Evolutionary conservation across 768 basidiomycete genomes (phyloP), one percentile per base, ranked within the genome.

Genomic region (Lentinula guzmanii): DNA sequence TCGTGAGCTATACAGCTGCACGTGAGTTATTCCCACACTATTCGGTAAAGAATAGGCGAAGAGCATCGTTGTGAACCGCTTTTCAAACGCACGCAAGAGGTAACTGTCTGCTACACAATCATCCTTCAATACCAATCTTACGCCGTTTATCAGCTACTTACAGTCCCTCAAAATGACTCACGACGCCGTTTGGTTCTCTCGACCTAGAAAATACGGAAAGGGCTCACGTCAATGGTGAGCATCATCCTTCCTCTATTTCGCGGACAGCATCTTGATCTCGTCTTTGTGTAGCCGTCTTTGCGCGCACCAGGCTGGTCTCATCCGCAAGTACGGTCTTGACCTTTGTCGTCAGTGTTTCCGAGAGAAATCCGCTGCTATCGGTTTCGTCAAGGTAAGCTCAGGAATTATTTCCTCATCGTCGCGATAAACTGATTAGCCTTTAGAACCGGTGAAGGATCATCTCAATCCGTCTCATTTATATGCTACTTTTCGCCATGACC

Each of bases 311-410:
- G 95, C 93, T 70, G 95, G 95, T 89, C 86, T 97, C 75, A 94
- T 97, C 76, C 91, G 95, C 78, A 93, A 95, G 79, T 95, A 96
- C 77, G 94, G 95, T 61, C 86, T 96, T 67, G 93, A 96, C 80
- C 89, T 97, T 69, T 97, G 95, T 80, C 91, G 95, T 77, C 95
- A 97, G 77, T 97, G 95, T 79, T 97, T 96, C 90, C 91, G 95
- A 69, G 95, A 97, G 82, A 95, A 94, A 80, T 83, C 93, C 57
- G 84, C 87, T 68, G 89, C 90, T 63, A 97, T 97, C 69, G 95
- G 95, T 63, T 97, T 97, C 82, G 80, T 83, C 73, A 97, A 97
- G 91, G 95, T 95, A 66, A 66, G 81, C 66, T 60, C 2, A 52
- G 33, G 18, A n/a, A n/a, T 13, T 2, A 4, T 6, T 31, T 37